Conservation (phyloP, 768 basidiomycete species). For the Crassisporium funariophilum region DNA sequence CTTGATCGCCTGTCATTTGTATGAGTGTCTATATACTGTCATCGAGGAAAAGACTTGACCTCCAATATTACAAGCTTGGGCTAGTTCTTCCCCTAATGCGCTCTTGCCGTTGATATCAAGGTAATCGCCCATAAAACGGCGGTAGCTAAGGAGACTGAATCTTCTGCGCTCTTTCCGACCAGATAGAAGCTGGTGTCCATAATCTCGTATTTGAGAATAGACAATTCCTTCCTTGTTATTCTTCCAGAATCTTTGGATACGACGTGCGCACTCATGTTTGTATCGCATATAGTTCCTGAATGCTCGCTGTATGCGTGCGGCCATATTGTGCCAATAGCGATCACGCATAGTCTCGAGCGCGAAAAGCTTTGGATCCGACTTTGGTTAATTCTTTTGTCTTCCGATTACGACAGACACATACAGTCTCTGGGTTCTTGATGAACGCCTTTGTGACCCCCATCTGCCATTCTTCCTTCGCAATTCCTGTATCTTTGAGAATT, state of each 20-base stretch:
- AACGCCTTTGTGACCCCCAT: conserved; percentile 99
- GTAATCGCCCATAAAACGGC: conserved; percentile 96
- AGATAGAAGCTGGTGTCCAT: conserved; percentile 90
- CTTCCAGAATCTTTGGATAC: conserved; percentile 98
- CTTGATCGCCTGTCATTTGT: conserved; percentile 62
- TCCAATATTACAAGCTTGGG: conserved; percentile 69
- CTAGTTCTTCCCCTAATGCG: conserved; percentile 75
- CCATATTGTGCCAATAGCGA: conserved; percentile 99
- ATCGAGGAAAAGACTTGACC: conserved; percentile 48
- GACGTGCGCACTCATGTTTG: conserved; percentile 90
- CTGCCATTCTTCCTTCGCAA: conserved; percentile 97
- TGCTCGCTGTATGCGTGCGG: conserved; percentile 91
- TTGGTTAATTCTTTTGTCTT: neutral
- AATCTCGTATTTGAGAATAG: conserved; percentile 89
- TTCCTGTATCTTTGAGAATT: conserved; percentile 94
- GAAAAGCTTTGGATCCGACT: conserved; percentile 67
- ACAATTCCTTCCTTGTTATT: conserved; percentile 94
- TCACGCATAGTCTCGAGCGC: conserved; percentile 99
- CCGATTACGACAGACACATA: conserved; percentile 36
- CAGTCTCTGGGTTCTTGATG: conserved; percentile 99
- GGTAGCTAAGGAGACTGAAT: conserved; percentile 91
- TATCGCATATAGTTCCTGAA: conserved; percentile 96
- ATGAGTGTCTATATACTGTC: neutral
- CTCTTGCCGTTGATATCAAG: conserved; percentile 85
- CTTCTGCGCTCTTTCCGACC: conserved; percentile 91